Base-by-base conservation (phyloP, 495 filamentous ascomycete genomes). In the Daldinia caldariorum region DNA sequence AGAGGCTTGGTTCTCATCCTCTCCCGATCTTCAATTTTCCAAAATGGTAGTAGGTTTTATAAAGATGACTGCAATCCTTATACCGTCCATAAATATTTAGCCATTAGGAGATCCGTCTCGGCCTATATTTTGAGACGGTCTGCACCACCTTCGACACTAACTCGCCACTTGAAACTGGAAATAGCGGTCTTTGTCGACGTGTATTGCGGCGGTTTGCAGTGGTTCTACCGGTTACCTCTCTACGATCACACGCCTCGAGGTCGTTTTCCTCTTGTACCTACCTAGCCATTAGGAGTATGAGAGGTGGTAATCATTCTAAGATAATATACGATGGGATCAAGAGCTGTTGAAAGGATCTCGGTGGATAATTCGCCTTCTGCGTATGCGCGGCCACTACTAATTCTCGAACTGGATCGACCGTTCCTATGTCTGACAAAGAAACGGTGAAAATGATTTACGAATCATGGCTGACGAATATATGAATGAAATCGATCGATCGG, bases 401-500 rank as follows among this genome's bases (percentile, higher is more conserved):
- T 61, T 63, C 49, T 53, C 22, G n/a, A 51, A 45, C 32, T 45
- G 50, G 56, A 62, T 65, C 55, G 39, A 43, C 38, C 38, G 61
- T 60, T 47, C 70, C 49, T 53, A 61, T 10, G 47, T 26, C 61
- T 61, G 56, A 58, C 35, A 47, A 35, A 50, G 61, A 49, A 37
- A 58, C n/a, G 64, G 50, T 58, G 31, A 58, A 18, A 45, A 72
- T 62, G 64, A 72, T 69, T 66, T 61, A 72, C 70, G 70, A 72
- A 69, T 68, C 70, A 72, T 65, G 70, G 61, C 41, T 72, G 65
- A 72, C 61, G 70, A 72, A 55, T 65, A 66, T 61, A 72, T 56
- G 70, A 69, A 69, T 54, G 61, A 65, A 65, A 51, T 55, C 49
- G 57, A 64, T 50, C 43, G 58, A 66, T 66, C 53, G 55, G 37